Base-by-base conservation (phyloP, 1,284 basidiomycete genomes). In the Butyriboletus appendiculatus region DNA sequence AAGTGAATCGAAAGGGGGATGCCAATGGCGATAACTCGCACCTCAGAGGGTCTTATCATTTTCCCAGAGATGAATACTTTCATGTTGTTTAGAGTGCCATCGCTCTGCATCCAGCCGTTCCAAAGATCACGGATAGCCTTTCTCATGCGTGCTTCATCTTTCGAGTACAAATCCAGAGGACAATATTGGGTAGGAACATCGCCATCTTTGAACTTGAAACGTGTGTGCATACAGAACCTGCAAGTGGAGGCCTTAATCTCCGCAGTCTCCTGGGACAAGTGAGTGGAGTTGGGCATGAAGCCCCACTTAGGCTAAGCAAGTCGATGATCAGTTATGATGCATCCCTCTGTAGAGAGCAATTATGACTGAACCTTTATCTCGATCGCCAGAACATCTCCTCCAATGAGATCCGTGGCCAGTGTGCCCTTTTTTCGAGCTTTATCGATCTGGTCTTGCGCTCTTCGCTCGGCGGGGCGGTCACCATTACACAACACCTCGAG, bases 161-260 rank as follows among this genome's bases (percentile, higher is more conserved):
- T 76, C 15, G 93, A 94, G 71, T 85, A 97, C 24, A 97, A 75
- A 72, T 97, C 94, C 46, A 97, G 74, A 1, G 94, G 94, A 67
- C 93, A 94, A 70, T 92, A 97, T 2, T 75, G 75, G 7, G 71
- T 66, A n/a, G 76, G 66, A n/a, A 74, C 72, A 40, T 61, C 62
- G 30, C 76, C 71, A 18, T 76, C 77, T 48, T 73, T 64, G 38
- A 59, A 60, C n/a, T 67, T 69, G 61, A 87, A 68, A 60, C 83
- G 78, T n/a, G 83, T 76, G 70, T 96, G 92, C 85, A 96, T 88
- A 68, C 92, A 94, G 70, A 92, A 95, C 58, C 94, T 81, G 74
- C 93, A 95, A 32, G 87, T 86, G 28, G 72, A 73, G 6, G 77
- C 77, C 76, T 96, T 97, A 64, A 85, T 74, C 0, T 65, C 56